Base-by-base conservation (phyloP, 371 early-diverging fungal genomes). In the Mucor irregularis region DNA sequence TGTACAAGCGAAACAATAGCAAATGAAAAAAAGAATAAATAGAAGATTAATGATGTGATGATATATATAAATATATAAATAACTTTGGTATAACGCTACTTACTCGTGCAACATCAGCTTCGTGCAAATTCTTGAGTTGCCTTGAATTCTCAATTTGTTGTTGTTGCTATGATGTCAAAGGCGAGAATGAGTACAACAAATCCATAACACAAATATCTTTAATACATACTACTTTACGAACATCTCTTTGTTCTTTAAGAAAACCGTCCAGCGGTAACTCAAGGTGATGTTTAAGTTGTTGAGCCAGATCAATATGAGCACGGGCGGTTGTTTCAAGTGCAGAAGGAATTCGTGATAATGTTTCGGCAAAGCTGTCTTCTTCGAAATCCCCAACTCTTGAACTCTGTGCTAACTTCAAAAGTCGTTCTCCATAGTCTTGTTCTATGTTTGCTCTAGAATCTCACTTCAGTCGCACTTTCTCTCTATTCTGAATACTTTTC, bases 231-330 rank as follows among this genome's bases (percentile, higher is more conserved):
- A 49, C 10, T 59, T 61, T 66, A 22, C 73, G 45, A 28, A 56
- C 29, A 8, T 73, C 76, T 46, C 66, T 62, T 49, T 78, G 79
- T 28, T 78, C 76, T 25, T 55, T 55, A 3, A 78, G 21, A 58
- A 75, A 78, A 6, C 58, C 56, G 50, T 61, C 62, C 40, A 78
- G 56, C 26, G 79, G 71, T 37, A 39, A 47, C 46, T 75, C 74
- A 30, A 78, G 62, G 25, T 73, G 62, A 53, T 71, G 62, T 30
- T 67, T 58, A 8, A 78, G 45, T 42, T 78, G 71, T 26, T 78
- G 68, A 8, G 76, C 71, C 14, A 78, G 49, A 47, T 78, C 79
- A 22, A 78, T 51, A 53, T 78, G 79, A 26, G 79, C 75, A 8
- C 76, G 61, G 13, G 68, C 79, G 4, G 79, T 75, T 6, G 72